Percentiles rank a stretch among this genome's conserved stretches.
Conservation (phyloP, 345 rosid species). For the Bretschneidera sinensis region DNA sequence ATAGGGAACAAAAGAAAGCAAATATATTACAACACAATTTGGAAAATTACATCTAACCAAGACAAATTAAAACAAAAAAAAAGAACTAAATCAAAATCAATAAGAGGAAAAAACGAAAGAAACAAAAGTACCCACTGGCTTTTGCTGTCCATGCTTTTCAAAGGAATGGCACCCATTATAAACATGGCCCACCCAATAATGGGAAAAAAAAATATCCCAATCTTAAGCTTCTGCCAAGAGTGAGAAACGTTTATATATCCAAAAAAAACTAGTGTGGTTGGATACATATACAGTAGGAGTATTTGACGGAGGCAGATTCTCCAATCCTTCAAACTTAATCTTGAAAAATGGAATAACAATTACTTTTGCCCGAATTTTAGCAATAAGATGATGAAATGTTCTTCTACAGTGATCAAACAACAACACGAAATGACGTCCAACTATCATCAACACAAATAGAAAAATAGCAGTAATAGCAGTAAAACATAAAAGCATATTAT, state of each 20-base stretch:
- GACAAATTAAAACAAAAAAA: slow-evolving; percentile 3
- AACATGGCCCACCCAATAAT: slow-evolving; percentile 92
- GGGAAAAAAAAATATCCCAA: slow-evolving; percentile 68
- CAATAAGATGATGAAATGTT: slow-evolving; percentile 64
- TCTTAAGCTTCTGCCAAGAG: slow-evolving; percentile 78
- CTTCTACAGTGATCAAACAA: slow-evolving; percentile 63
- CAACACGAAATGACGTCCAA: slow-evolving; percentile 74
- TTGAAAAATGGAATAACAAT: slow-evolving; percentile 54
- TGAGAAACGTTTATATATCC: slow-evolving; percentile 81
- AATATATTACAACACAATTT: background rate
- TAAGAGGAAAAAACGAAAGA: slow-evolving; percentile 3
- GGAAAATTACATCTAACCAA: too few species aligned
- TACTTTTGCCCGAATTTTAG: slow-evolving; percentile 67
- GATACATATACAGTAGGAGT: slow-evolving; percentile 84
- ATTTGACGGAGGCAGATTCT: slow-evolving; percentile 71
- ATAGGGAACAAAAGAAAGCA: background rate
- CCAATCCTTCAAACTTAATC: slow-evolving; percentile 60
- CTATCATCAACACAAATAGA: slow-evolving; percentile 58
- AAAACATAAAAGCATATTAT: slow-evolving; percentile 69
- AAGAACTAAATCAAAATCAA: background rate
- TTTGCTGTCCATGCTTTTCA: slow-evolving; percentile 84
- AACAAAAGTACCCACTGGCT: slow-evolving; percentile 68
- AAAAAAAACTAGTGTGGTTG: slow-evolving; percentile 94
- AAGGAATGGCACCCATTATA: slow-evolving; percentile 77
- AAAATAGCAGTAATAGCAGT: slow-evolving; percentile 56